Conservation (phyloP, 1,284 basidiomycete genomes). For the Fomes fomentarius region DNA sequence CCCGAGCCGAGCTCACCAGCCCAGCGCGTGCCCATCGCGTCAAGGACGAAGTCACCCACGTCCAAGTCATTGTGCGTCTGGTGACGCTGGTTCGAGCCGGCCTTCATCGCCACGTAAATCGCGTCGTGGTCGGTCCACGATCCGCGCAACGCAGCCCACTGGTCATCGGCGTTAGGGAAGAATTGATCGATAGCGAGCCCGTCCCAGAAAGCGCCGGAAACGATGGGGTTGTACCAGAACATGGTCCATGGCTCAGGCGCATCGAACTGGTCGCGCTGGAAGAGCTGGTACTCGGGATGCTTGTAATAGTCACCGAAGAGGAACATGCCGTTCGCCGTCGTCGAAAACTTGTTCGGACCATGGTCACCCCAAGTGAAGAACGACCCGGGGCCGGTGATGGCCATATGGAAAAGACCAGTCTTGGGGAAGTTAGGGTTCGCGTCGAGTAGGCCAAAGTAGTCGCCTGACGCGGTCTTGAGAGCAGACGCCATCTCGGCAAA, state of each 20-base stretch:
- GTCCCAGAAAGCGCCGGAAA: conserved; percentile 91
- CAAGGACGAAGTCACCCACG: conserved; percentile 92
- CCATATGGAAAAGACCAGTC: conserved; percentile 93
- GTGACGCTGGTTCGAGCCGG: conserved; percentile 75
- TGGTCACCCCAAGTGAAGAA: conserved; percentile 93
- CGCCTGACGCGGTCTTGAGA: conserved; percentile 86
- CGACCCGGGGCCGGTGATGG: conserved; percentile 82
- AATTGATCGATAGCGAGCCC: conserved; percentile 80
- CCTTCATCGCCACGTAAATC: conserved; percentile 88
- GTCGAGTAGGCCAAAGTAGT: conserved; percentile 74
- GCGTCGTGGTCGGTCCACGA: conserved; percentile 91
- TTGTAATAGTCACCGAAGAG: conserved; percentile 74
- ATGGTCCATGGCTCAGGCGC: conserved; percentile 90
- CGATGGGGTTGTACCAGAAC: conserved; percentile 95
- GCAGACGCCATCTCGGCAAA: conserved; percentile 91
- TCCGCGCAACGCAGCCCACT: conserved; percentile 92
- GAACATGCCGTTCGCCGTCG: conserved; percentile 78
- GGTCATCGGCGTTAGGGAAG: conserved; percentile 72
- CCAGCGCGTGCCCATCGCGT: conserved; percentile 95
- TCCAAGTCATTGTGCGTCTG: conserved; percentile 96
- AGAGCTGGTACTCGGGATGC: conserved; percentile 78
- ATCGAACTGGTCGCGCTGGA: conserved; percentile 92
- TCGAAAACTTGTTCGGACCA: conserved; percentile 94
- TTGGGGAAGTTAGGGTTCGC: conserved; percentile 72
- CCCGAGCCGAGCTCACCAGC: conserved; percentile 93